Evolutionary conservation across 1,284 basidiomycete species (phyloP), one percentile per base, ranked within the genome.

Genomic region (Cryptococcus sp.): DNA sequence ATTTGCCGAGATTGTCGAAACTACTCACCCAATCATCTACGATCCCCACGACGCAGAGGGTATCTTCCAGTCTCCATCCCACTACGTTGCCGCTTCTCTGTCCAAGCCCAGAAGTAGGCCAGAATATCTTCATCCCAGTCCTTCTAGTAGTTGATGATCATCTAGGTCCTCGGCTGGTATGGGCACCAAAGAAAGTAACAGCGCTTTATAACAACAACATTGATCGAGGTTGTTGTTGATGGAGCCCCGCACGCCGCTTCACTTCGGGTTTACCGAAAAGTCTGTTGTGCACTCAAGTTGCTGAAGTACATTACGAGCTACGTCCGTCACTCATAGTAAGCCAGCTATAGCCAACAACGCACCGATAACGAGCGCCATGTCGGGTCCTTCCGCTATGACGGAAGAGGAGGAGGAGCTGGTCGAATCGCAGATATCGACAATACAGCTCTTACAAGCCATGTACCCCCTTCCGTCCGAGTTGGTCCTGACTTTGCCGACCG

Each of bases 391-490:
- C 38, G 41, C 50, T 43, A 15, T 15, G n/a, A 8, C 42, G 2
- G 42, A 45, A 8, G n/a, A 45, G n/a, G 42, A 22, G n/a, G n/a
- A 45, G n/a, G 42, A 22, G n/a, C 23, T 58, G 19, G 23, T 60
- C 42, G 47, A 64, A 25, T 38, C 55, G 23, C 63, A 64, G 42
- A 51, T 64, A 8, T 61, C 60, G 17, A 69, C 69, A 10, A 62
- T 77, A 50, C 61, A 68, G 53, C 60, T 77, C 19, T 65, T 78
- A 10, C 61, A 68, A 20, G 68, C 75, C 19, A 77, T 77, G 76
- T 77, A 73, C 54, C 73, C 76, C 3, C 61, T 69, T 13, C 53
- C 61, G 1, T 61, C 64, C 22, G 75, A 78, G 61, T 64, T 76
- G 11, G 50, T 46, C 27, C 57, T 75, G 27, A 42, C 63, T 20